Conservation (phyloP, 2,329 filamentous ascomycete genomes). For the Alternaria rosae region DNA sequence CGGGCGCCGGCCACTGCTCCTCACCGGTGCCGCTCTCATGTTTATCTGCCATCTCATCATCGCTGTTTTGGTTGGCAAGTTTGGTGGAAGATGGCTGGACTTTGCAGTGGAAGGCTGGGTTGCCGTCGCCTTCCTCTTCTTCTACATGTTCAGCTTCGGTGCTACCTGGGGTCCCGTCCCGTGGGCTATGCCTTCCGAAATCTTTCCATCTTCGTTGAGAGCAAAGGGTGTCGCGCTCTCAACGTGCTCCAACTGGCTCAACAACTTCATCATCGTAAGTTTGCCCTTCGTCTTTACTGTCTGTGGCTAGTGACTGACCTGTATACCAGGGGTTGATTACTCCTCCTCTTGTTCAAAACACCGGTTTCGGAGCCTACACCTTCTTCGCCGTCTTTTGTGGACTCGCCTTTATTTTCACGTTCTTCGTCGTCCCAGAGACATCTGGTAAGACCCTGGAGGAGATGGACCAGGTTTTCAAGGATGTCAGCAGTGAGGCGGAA, state of each 20-base stretch:
- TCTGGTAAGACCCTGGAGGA: constrained; percentile 45
- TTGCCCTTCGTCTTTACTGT: not conserved
- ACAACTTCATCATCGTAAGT: constrained; percentile 66
- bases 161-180: constrained; percentile 64
- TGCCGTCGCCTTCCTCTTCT: constrained; percentile 65
- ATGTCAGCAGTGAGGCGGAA: constrained; percentile 46
- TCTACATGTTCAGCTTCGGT: constrained; percentile 70
- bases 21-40: constrained; percentile 56
- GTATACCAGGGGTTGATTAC: constrained; percentile 65
- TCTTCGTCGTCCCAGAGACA: constrained; percentile 47
- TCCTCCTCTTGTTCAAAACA: constrained; percentile 68
- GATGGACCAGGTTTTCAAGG: constrained; percentile 50
- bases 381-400: constrained; percentile 51
- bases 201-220: constrained; percentile 67
- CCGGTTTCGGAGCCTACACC: constrained; percentile 54
- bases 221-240: constrained; percentile 72
- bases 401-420: constrained; percentile 45
- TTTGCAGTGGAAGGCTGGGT: constrained; percentile 63
- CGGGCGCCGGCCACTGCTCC: constrained; percentile 51
- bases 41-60: constrained; percentile 62
- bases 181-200: constrained; percentile 62
- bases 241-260: constrained; percentile 69
- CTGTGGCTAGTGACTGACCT: constrained; percentile 50
- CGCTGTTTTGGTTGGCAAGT: constrained; percentile 63
- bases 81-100: constrained; percentile 58